Evolutionary conservation across 1,139 yeast genomes (phyloP), one percentile per base, ranked within the genome.

Genomic region (Yamadazyma pseudoaaseri): DNA sequence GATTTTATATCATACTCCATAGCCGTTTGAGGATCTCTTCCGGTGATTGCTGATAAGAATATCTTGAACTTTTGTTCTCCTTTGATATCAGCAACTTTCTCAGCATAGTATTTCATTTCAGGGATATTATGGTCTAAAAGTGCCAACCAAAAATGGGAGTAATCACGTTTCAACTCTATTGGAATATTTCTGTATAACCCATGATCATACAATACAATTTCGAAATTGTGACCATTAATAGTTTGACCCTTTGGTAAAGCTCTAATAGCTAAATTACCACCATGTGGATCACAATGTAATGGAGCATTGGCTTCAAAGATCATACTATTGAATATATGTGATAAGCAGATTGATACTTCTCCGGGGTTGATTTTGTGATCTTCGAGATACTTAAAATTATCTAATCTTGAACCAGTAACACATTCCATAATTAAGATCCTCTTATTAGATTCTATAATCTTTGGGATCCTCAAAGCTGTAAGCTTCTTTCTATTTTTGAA

Each of bases 271-370:
- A 92, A 67, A 50, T 92, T 94, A 1, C 99, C 99, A 10, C 96
- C 96, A 57, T 92, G 99, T 1, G 98, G 98, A 56, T 92, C 99
- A 62, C 98, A 92, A 56, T 92, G 99, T 33, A 92, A 76, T 0
- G 90, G 89, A 12, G 87, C 96, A 18, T 79, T 81, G 0, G 96
- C 95, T 1, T 95, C 84, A 62, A 92, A 92, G 29, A 94, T 87
- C 99, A 92, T 92, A 52, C 81, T 82, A 62, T 90, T 87, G 67
- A 92, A 92, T 18, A 87, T 80, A 51, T 90, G 96, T 0, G 97
- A 81, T 30, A 92, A 68, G 53, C 97, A 92, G 6, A 81, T 66
- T 3, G 95, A 82, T 4, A 92, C 95, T 44, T 86, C 84, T 1
- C 83, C 76, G 11, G 95, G 68, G 15, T 84, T 76, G 36, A 92